A percentile compares a stretch with the other conserved stretches of the same genome.
These are phyloP conservation scores for Mycena vulgaris DNA, from an alignment of 768 basidiomycete species.

Conservation along the genomic window DNA sequence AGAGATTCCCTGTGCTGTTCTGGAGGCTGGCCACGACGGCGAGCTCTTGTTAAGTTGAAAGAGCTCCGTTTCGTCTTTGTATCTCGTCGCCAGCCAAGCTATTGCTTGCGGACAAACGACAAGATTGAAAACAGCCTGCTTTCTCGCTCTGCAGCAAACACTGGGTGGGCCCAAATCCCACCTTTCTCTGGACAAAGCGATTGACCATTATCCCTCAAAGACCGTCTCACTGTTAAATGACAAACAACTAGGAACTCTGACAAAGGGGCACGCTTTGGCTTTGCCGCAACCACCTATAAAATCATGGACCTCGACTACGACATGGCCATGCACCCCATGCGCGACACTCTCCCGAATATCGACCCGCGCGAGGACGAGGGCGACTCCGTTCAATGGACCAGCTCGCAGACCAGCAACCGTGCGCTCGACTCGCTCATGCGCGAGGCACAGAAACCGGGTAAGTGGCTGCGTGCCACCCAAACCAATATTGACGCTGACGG, in stretches of 20 bases:
- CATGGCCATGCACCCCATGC: slow-evolving; percentile 21
- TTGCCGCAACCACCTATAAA: too few relatives aligned
- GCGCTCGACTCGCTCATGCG: slow-evolving; percentile 30
- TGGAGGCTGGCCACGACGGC: too few relatives aligned
- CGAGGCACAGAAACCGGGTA: slow-evolving; percentile 25
- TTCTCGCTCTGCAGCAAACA: too few relatives aligned
- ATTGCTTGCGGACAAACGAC: too few relatives aligned
- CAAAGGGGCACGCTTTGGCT: too few relatives aligned
- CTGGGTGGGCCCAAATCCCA: too few relatives aligned
- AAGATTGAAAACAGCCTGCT: too few relatives aligned
- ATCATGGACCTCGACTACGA: slow-evolving; percentile 15
- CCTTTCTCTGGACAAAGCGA: too few relatives aligned
- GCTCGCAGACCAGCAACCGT: slow-evolving; percentile 31
- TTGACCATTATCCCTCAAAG: neutral
- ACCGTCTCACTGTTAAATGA: neutral
- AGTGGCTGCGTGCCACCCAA: neutral
- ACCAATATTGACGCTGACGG: neutral
- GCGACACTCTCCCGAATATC: neutral
- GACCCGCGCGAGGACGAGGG: neutral
- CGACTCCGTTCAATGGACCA: slow-evolving; percentile 25
- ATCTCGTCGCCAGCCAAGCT: too few relatives aligned
- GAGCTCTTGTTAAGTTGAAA: too few relatives aligned
- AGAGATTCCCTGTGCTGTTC: too few relatives aligned
- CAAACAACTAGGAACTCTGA: slow-evolving; percentile 5
- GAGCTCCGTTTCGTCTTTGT: too few relatives aligned